A percentile compares a stretch with the other conserved stretches of the same genome.
Evolutionary conservation across 495 filamentous ascomycete species (phyloP).

Genomic region (Baudoinia panamericana): DNA sequence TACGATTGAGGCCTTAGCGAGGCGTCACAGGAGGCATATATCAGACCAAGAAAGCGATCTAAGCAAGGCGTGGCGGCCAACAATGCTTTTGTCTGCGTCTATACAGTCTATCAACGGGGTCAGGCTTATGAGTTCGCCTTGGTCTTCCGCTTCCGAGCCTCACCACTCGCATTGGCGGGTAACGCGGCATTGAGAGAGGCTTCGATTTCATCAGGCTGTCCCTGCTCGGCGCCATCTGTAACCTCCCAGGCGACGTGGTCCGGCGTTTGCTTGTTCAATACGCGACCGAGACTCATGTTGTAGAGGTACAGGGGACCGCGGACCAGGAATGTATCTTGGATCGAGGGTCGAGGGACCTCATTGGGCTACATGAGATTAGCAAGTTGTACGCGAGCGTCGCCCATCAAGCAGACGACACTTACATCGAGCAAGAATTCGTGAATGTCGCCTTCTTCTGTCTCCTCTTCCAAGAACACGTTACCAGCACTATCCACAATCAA

Average conservation of each 20-base stretch:
- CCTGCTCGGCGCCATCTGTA: constrained; percentile 17
- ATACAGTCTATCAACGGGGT: background rate
- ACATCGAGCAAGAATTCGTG: constrained; percentile 77
- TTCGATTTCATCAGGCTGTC: constrained; percentile 18
- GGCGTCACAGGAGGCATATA: no score
- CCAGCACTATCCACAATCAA: constrained; percentile 83
- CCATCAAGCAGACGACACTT: no score
- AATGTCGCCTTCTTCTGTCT: constrained; percentile 68
- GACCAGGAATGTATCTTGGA: constrained; percentile 32
- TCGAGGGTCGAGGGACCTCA: constrained; percentile 29
- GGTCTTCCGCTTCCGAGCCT: constrained; percentile 29
- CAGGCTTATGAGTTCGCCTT: constrained; percentile 14
- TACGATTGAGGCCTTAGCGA: no score
- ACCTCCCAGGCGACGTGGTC: constrained; percentile 17
- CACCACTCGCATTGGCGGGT: constrained; percentile 26
- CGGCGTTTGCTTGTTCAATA: constrained; percentile 20
- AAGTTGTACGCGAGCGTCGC: no score
- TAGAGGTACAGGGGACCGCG: constrained; percentile 31
- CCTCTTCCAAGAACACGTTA: constrained; percentile 84
- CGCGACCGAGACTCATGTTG: constrained; percentile 26
- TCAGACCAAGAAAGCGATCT: no score
- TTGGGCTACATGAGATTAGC: constrained; percentile 29
- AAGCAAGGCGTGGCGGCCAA: background rate
- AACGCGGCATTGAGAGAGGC: constrained; percentile 21
- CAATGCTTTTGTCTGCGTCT: background rate